Evolutionary conservation across 2,329 filamentous ascomycete genomes (phyloP), one percentile per base, ranked within the genome.

Genomic region (Fusarium tanahbumbuense): DNA sequence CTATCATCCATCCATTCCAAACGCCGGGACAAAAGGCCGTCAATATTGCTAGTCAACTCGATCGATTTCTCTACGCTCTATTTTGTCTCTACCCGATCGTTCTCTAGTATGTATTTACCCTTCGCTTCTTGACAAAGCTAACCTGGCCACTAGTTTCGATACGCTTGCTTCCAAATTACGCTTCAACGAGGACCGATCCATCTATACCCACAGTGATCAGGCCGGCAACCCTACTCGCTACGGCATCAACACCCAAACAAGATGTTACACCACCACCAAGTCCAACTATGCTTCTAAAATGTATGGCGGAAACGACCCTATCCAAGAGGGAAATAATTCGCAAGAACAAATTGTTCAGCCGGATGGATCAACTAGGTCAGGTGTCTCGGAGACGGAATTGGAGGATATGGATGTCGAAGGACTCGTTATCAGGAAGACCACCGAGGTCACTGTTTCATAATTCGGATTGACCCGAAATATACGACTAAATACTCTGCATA

Each of bases 1-100:
- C 81, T 15, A 74, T 82, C n/a, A 82, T 80, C 5, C 81, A 82
- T 47, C 79, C 78, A 0, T 82, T 81, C 53, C 79, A 81, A 55
- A 74, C 72, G 1, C 74, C 76, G 0, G 75, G 78, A 0, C 80
- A 82, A 60, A 78, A 75, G 15, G 80, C 81, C 0, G 78, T 76
- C 3, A 76, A 76, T 18, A 59, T 77, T 0, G 78, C 80, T 1
- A 78, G 79, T 30, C 80, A 83, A 34, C 55, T 83, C 3, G 81
- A 83, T 41, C 77, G 81, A 1, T 83, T 83, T 45, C 77, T 78
- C 5, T 82, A 82, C 20, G 79, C 80, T 1, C 49, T 83, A 1
- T 80, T 82, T 59, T 83, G 81, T 50, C 46, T 82, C 2, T 83
- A 82, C 23, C 81, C 81, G 0, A 73, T 81, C 2, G 76, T 83